Evolutionary conservation across 176 grass and related monocot species (phyloP).

Genomic region (Pharus latifolius): DNA sequence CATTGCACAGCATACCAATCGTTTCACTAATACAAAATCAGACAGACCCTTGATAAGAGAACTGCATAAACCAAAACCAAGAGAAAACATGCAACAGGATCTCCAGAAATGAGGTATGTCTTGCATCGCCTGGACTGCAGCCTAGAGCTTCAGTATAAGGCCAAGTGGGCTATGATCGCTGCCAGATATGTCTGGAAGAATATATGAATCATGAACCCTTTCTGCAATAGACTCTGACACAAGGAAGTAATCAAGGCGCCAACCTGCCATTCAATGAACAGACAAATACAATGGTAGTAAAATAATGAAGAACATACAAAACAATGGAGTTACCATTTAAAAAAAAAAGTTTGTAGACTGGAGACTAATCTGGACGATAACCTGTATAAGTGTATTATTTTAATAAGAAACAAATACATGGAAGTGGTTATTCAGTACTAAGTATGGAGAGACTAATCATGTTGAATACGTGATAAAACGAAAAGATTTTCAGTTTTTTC

Average conservation of each 20-base stretch:
- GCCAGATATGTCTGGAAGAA: constrained; percentile 42
- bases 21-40: neutral
- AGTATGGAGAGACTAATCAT: no score
- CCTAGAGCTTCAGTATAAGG: constrained; percentile 50
- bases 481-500: neutral
- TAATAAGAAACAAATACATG: neutral
- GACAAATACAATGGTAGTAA: neutral
- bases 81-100: neutral
- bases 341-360: neutral
- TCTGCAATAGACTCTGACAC: constrained; percentile 38
- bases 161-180: constrained; percentile 66
- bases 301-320: neutral
- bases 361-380: neutral
- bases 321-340: neutral
- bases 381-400: neutral
- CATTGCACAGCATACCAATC: neutral
- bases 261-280: constrained; percentile 20
- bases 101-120: neutral
- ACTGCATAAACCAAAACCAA: neutral
- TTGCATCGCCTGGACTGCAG: neutral
- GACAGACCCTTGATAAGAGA: neutral
- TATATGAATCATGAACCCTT: constrained; percentile 50
- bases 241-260: constrained; percentile 66
- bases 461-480: neutral
- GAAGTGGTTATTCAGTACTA: neutral